Evolutionary conservation across 441 rosid genomes (phyloP), one percentile per base, ranked within the genome.

Genomic region (Populus tomentosa): DNA sequence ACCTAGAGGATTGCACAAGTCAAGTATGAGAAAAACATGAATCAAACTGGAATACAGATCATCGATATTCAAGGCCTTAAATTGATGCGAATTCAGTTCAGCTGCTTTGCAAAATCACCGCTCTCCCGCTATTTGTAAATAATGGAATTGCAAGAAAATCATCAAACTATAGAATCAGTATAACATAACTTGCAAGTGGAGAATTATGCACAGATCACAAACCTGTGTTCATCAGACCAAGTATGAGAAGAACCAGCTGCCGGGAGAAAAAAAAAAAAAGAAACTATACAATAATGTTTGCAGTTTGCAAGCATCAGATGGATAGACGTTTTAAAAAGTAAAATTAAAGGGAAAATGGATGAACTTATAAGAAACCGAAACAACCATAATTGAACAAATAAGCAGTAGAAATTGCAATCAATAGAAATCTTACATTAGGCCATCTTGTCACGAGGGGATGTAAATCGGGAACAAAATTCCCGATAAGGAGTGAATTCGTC

Each of bases 401-500:
- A 53, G 61, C 61, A 53, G 21, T 53, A 20, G 21, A 53, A 53
- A 53, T 53, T 53, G 62, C 62, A 53, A 53, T 53, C 2, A 20
- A 53, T 53, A 53, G 4, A 53, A 53, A 53, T 53, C 62, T 53
- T 53, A 53, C 21, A 53, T 18, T 18, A 53, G 30, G 62, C 23
- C 62, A 53, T 6, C 62, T 53, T 53, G 21, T 18, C 62, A 18
- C 23, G 0, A 18, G 62, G 62, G 62, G 21, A 18, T 53, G 62
- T 53, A 53, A 77, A 71, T 40, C 18, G 78, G 42, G 69, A 26
- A 14, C 77, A 71, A 69, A 82, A 76, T 6, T 64, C 82, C 70
- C 80, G 72, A 73, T 76, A 86, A 18, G 85, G 84, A 73, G 79
- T 76, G 71, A 73, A 86, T 38, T 75, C 73, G 42, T 83, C 80